These are phyloP conservation scores for Trichophyton rubrum DNA, from an alignment of 2,329 filamentous ascomycete species.

Conservation along the genomic window DNA sequence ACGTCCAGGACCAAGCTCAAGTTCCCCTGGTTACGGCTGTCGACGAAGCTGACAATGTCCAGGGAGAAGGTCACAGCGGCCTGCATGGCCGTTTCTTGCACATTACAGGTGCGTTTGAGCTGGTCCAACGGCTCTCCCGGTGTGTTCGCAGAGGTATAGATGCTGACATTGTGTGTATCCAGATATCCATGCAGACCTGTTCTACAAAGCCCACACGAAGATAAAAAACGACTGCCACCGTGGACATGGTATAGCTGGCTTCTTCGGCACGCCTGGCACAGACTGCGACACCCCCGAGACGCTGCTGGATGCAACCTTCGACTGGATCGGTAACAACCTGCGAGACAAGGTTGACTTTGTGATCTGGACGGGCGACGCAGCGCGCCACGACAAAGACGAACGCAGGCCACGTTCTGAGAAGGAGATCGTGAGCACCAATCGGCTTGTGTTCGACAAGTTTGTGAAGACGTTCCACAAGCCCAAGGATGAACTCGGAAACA, in stretches of 20 bases:
- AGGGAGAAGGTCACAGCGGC: neutral
- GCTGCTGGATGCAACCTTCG: slow-evolving; percentile 76
- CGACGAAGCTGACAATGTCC: neutral
- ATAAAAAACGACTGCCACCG: slow-evolving; percentile 67
- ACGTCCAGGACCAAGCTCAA: slow-evolving; percentile 3
- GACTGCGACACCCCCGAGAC: slow-evolving; percentile 76
- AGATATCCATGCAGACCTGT: slow-evolving; percentile 88
- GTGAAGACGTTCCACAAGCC: slow-evolving; percentile 49
- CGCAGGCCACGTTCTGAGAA: slow-evolving; percentile 58
- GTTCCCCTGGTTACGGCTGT: neutral
- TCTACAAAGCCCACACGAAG: slow-evolving; percentile 69
- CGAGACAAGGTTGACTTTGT: slow-evolving; percentile 76
- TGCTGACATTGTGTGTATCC: slow-evolving; percentile 2
- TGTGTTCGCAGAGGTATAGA: slow-evolving; percentile 6
- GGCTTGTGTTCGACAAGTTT: slow-evolving; percentile 63
- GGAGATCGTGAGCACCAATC: slow-evolving; percentile 69
- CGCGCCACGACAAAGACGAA: slow-evolving; percentile 80
- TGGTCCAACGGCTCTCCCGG: neutral
- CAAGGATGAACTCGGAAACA: slow-evolving; percentile 24
- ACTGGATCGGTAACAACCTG: slow-evolving; percentile 71
- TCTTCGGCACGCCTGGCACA: slow-evolving; percentile 72
- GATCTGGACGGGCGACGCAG: slow-evolving; percentile 84
- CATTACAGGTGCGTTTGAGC: slow-evolving; percentile 55
- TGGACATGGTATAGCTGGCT: slow-evolving; percentile 61
- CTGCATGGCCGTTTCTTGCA: slow-evolving; percentile 70